These are phyloP conservation scores for Dictyostelium brefeldianum DNA, from an alignment of 78 protist genomes.

Conservation along the genomic window DNA sequence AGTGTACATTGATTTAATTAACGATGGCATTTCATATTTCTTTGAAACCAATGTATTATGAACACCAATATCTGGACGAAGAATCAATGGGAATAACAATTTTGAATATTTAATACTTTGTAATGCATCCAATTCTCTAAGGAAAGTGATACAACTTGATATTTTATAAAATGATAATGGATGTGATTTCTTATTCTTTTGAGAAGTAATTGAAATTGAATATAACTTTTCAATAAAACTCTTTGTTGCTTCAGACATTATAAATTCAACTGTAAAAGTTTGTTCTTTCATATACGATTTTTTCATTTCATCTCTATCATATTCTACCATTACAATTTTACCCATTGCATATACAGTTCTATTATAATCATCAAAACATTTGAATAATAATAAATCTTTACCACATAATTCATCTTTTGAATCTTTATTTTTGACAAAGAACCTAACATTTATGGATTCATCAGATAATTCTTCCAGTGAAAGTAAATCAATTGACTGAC, in stretches of 20 bases:
- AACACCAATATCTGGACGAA: not conserved
- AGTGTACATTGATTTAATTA: not conserved
- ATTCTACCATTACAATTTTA: not conserved
- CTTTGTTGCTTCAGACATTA: not conserved
- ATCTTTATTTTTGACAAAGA: not conserved
- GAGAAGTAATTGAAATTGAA: not conserved
- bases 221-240: not conserved
- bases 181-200: not conserved
- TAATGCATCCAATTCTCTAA: conserved; percentile 10
- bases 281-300: too few relatives aligned
- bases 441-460: not conserved
- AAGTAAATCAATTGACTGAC: not conserved
- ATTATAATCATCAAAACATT: not conserved
- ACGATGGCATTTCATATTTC: conserved; percentile 6
- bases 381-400: not conserved
- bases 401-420: not conserved
- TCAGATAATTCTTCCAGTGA: not conserved
- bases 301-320: not conserved
- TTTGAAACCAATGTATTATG: not conserved
- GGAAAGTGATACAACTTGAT: conserved; percentile 24
- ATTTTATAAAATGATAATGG: not conserved
- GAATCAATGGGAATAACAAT: not conserved
- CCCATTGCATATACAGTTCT: not conserved
- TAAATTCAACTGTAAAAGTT: not conserved
- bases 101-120: not conserved